Conservation (phyloP, 2,329 filamentous ascomycete genomes). For the Trichocomaceae sp. region DNA sequence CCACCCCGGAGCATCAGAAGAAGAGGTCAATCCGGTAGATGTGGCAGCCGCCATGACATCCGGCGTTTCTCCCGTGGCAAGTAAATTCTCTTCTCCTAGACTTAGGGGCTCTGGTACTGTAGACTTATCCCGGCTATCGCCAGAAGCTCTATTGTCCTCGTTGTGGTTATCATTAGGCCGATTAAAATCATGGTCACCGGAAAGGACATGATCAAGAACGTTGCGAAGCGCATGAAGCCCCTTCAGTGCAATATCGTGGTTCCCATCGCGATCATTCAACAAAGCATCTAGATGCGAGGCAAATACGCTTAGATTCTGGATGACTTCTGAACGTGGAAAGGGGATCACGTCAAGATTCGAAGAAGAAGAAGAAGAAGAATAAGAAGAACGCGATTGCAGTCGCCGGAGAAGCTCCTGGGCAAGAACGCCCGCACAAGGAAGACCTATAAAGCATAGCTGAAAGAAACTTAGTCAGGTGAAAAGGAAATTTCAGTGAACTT, state of each 20-base stretch:
- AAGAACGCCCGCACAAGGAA: conserved; percentile 7
- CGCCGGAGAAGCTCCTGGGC: conserved; percentile 2
- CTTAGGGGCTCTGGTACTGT: neutral
- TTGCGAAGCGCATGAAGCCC: neutral
- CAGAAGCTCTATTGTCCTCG: neutral
- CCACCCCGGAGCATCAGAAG: neutral
- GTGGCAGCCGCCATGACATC: neutral
- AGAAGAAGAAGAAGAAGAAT: neutral
- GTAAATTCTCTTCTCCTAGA: neutral
- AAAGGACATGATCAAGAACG: neutral
- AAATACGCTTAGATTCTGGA: conserved; percentile 2
- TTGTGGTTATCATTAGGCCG: neutral
- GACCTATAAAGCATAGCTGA: conserved; percentile 9
- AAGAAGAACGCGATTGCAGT: neutral
- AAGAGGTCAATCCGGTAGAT: neutral
- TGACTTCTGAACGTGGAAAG: conserved; percentile 1
- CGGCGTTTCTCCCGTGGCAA: neutral
- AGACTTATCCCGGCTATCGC: neutral
- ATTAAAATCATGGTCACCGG: neutral
- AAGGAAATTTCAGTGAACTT: neutral
- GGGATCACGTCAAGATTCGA: neutral
- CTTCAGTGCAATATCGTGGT: neutral
- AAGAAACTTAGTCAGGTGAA: neutral
- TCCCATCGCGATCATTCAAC: neutral
- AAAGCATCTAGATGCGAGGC: neutral